phyloP scores from a whole-genome alignment of 768 basidiomycete species.

The Panaeolus papilionaceus region DNA sequence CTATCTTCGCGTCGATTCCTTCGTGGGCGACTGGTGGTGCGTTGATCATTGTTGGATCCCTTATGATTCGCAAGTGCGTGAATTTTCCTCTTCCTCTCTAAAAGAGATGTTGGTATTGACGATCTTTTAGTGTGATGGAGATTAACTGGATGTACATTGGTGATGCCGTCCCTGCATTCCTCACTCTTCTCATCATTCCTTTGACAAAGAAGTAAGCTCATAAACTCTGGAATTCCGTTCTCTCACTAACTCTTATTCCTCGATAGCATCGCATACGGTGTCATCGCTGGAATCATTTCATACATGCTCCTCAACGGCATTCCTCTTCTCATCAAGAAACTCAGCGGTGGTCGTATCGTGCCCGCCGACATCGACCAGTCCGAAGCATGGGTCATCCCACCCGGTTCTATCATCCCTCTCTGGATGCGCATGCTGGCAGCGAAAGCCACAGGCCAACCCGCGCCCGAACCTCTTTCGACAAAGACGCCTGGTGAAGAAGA shows the following conservation, averaged over 20 bases:
- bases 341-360: slow-evolving; percentile 61
- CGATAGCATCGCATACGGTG: slow-evolving; percentile 84
- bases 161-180: slow-evolving; percentile 86
- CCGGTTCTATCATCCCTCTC: slow-evolving; percentile 68
- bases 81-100: slow-evolving; percentile 11
- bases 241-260: slow-evolving; percentile 14
- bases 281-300: slow-evolving; percentile 78
- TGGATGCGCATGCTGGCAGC: slow-evolving; percentile 62
- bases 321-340: slow-evolving; percentile 60
- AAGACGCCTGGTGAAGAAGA: background rate
- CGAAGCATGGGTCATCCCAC: slow-evolving; percentile 76
- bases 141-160: slow-evolving; percentile 93
- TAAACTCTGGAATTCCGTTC: background rate
- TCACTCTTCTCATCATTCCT: slow-evolving; percentile 82
- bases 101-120: slow-evolving; percentile 13
- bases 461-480: background rate
- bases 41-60: slow-evolving; percentile 82
- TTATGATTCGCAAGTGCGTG: slow-evolving; percentile 86
- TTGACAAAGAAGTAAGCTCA: slow-evolving; percentile 72
- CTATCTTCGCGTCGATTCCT: slow-evolving; percentile 88
- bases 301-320: slow-evolving; percentile 79
- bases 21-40: slow-evolving; percentile 90
- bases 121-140: slow-evolving; percentile 62
- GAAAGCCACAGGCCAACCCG: background rate
- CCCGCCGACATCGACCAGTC: slow-evolving; percentile 69